These are phyloP conservation scores for Cnidoscolus chayamansa DNA, from an alignment of 441 rosid species.

Conservation along the genomic window DNA sequence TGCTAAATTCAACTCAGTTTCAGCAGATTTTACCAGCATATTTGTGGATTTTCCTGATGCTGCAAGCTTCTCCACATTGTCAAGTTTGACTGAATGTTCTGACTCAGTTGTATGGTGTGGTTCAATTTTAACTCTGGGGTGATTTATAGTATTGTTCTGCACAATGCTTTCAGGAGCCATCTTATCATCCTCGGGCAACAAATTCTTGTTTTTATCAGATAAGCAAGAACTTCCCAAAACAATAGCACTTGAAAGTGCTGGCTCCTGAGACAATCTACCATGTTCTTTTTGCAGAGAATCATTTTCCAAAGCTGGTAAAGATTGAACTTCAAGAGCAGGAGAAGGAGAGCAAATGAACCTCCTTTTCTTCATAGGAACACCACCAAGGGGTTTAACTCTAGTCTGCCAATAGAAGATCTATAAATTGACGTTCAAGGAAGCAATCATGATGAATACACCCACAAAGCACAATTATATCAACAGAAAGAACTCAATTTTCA, in stretches of 20 bases:
- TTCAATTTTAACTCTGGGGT: conserved; percentile 34
- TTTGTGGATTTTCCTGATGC: conserved; percentile 22
- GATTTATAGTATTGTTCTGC: conserved; percentile 10
- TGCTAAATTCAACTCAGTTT: conserved; percentile 36
- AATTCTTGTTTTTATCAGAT: conserved; percentile 29
- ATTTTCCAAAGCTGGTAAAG: conserved; percentile 19
- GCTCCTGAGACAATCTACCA: conserved; percentile 24
- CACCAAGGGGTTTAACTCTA: conserved; percentile 42
- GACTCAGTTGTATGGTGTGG: conserved; percentile 24
- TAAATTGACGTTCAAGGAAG: conserved; percentile 19
- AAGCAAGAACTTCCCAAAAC: conserved; percentile 24
- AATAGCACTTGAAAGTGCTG: conserved; percentile 31
- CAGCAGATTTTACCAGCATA: conserved; percentile 10
- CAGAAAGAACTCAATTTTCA: not conserved
- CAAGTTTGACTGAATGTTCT: conserved; percentile 29
- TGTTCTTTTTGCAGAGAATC: conserved; percentile 23
- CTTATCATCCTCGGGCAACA: conserved; percentile 21
- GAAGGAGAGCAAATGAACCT: conserved; percentile 49
- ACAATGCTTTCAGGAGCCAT: conserved; percentile 14
- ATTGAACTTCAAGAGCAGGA: conserved; percentile 36
- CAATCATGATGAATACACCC: not conserved
- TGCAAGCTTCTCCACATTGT: conserved; percentile 25
- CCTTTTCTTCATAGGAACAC: conserved; percentile 86
- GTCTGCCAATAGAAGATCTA: conserved; percentile 44
- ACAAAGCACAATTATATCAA: not conserved